Conservation (phyloP, 2,329 filamentous ascomycete genomes). For the Penicillium sp. region DNA sequence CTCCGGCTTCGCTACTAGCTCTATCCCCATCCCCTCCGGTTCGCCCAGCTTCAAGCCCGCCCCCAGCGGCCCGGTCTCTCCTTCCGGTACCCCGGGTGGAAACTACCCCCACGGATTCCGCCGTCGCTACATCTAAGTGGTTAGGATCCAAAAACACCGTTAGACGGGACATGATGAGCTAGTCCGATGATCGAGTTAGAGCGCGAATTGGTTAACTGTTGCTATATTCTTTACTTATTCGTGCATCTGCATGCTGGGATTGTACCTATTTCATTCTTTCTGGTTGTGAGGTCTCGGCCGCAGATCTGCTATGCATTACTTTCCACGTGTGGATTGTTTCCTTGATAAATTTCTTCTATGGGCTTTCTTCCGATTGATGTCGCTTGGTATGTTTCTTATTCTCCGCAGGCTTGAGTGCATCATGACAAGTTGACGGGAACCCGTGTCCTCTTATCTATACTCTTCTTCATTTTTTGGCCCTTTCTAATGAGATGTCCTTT, state of each 20-base stretch:
- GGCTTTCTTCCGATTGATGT: not conserved
- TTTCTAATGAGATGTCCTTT: not conserved
- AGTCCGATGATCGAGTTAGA: not conserved
- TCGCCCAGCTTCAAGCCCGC: not conserved
- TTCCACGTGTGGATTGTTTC: not conserved
- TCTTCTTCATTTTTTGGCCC: not conserved
- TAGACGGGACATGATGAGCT: not conserved
- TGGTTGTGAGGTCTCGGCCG: not conserved
- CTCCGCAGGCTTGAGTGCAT: not conserved
- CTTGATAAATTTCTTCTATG: not conserved
- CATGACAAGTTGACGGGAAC: not conserved
- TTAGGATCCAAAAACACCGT: not conserved
- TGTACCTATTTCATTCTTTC: not conserved
- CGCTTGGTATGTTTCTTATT: not conserved
- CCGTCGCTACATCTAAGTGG: slow-evolving; percentile 24
- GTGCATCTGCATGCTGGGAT: not conserved
- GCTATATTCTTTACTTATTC: not conserved
- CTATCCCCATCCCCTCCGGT: slow-evolving; percentile 7
- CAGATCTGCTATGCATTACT: not conserved
- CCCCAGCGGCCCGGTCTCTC: not conserved
- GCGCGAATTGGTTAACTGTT: not conserved
- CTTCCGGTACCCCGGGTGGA: slow-evolving; percentile 28
- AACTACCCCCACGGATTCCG: slow-evolving; percentile 28
- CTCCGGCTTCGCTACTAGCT: slow-evolving; percentile 35
- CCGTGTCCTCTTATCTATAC: not conserved